phyloP scores from a whole-genome alignment of 192 early-diverging fungal genomes.

The Podila minutissima region DNA sequence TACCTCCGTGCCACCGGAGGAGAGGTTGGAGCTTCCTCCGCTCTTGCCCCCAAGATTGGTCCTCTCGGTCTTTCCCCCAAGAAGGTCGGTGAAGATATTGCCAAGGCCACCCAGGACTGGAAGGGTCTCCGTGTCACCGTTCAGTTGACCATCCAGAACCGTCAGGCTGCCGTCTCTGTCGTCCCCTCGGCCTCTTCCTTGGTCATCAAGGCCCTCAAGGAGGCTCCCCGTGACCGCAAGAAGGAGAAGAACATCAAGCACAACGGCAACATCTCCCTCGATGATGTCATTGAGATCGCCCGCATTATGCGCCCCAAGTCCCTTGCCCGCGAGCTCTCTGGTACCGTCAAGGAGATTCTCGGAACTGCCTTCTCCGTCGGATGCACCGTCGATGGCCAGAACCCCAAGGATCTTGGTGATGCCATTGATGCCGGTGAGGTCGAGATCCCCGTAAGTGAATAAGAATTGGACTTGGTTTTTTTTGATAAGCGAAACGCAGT shows the following conservation, averaged over 20 bases:
- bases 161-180: conserved; percentile 97
- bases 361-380: conserved; percentile 95
- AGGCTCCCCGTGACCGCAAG: conserved; percentile 97
- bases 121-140: conserved; percentile 99
- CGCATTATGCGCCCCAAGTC: conserved; percentile 97
- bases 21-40: conserved; percentile 96
- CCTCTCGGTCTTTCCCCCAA: conserved; percentile 99
- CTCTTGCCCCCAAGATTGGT: conserved; percentile 99
- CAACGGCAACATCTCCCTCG: conserved; percentile 93
- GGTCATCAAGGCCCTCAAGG: conserved; percentile 97
- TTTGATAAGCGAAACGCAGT: background rate
- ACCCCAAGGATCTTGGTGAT: conserved; percentile 86
- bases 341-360: conserved; percentile 97
- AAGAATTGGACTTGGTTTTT: background rate
- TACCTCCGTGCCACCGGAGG: conserved; percentile 98
- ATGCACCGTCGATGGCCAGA: conserved; percentile 98
- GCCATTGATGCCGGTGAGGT: conserved; percentile 90
- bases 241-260: conserved; percentile 99
- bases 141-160: conserved; percentile 99
- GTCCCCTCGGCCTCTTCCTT: conserved; percentile 97
- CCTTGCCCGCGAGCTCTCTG: conserved; percentile 90
- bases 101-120: conserved; percentile 99
- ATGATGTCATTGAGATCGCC: conserved; percentile 96
- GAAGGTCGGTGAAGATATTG: conserved; percentile 99
- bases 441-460: conserved; percentile 58